These are phyloP conservation scores for Spinacia oleracea DNA, from an alignment of 179 eudicot genomes.

Conservation along the genomic window DNA sequence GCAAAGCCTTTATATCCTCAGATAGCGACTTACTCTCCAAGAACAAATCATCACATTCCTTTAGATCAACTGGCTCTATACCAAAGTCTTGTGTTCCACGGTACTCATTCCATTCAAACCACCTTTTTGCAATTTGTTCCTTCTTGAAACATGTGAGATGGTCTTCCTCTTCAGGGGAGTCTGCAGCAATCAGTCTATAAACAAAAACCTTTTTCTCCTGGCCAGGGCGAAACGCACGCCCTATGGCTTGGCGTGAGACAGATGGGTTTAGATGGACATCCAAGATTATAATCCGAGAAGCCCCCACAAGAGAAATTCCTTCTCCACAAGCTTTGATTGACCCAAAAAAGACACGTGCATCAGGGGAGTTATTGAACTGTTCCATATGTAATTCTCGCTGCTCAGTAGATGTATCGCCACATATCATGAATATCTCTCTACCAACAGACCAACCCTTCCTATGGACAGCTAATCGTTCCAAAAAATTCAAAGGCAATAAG, in stretches of 20 bases:
- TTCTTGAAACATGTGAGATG: constrained; percentile 59
- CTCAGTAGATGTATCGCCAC: constrained; percentile 65
- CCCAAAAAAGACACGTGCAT: constrained; percentile 79
- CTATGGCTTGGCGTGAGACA: constrained; percentile 90
- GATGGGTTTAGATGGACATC: constrained; percentile 90
- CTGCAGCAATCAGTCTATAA: constrained; percentile 62
- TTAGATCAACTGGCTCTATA: constrained; percentile 52
- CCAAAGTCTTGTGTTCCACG: constrained; percentile 49
- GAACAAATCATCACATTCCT: constrained; percentile 63
- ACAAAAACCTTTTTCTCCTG: constrained; percentile 65
- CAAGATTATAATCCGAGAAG: constrained; percentile 73
- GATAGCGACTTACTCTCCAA: constrained; percentile 51
- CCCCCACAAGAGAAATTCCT: constrained; percentile 94
- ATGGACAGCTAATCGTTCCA: constrained; percentile 54
- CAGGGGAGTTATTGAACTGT: constrained; percentile 66
- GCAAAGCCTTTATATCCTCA: constrained; percentile 60
- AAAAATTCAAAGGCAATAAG: constrained; percentile 68
- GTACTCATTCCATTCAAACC: constrained; percentile 73
- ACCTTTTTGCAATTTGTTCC: constrained; percentile 66
- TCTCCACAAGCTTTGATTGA: constrained; percentile 95
- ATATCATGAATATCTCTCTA: constrained; percentile 67
- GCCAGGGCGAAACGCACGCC: constrained; percentile 95
- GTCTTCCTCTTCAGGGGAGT: constrained; percentile 66
- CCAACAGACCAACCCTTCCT: constrained; percentile 59
- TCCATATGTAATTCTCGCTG: constrained; percentile 76